phyloP scores from a whole-genome alignment of 257 asterid genomes.

The Echites panduratus region DNA sequence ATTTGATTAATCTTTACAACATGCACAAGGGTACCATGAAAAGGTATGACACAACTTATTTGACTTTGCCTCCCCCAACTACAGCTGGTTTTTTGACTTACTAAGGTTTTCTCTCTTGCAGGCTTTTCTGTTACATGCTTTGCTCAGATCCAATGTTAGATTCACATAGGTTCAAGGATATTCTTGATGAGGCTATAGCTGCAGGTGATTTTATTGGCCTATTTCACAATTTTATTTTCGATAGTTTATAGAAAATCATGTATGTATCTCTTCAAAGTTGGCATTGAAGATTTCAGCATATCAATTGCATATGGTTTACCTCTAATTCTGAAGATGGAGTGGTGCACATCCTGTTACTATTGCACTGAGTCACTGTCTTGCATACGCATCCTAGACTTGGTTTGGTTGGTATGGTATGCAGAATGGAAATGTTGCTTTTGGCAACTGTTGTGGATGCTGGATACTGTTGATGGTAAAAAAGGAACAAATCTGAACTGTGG shows the following conservation, averaged over 20 bases:
- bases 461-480: not conserved
- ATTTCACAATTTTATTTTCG: not conserved
- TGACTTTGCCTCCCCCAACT: not conserved
- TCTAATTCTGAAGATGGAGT: not conserved
- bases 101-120: constrained; percentile 22
- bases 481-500: no score
- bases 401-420: not conserved
- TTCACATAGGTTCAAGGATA: constrained; percentile 92
- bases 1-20: constrained; percentile 65
- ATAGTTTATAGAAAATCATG: not conserved
- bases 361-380: not conserved
- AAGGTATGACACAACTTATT: constrained; percentile 32
- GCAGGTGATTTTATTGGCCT: constrained; percentile 39
- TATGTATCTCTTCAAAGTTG: not conserved
- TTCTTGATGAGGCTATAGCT: constrained; percentile 70
- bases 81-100: not conserved
- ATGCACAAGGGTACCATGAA: constrained; percentile 83
- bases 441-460: not conserved
- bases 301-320: not conserved
- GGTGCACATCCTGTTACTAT: not conserved
- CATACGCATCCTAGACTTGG: not conserved
- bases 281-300: not conserved
- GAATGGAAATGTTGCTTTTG: not conserved
- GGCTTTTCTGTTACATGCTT: constrained; percentile 92
- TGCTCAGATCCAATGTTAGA: constrained; percentile 83